Evolutionary conservation across 2,329 filamentous ascomycete genomes (phyloP), one percentile per base, ranked within the genome.

Genomic region (Aspergillus aculeatinus): DNA sequence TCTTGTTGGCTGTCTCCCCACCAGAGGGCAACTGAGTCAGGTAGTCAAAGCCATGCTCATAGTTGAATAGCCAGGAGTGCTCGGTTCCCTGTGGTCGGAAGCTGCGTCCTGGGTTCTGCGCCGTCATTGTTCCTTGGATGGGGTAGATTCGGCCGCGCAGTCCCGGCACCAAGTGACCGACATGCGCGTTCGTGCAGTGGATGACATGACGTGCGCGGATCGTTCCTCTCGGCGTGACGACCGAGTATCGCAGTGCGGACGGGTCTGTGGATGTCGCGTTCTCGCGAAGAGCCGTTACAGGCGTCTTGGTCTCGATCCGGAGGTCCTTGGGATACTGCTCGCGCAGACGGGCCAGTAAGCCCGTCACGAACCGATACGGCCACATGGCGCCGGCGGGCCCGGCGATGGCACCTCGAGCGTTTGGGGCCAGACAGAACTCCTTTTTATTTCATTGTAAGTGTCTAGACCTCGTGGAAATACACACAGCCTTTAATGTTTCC

Each of bases 131-230:
- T 0, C 77, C 77, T 4, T 77, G 72, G 1, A 76, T 61, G 0
- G 78, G 76, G 52, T 73, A 77, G 5, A 80, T 58, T 9, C 68
- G 67, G 7, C 77, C 77, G 5, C 71, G 66, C 4, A 81, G 67
- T 0, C 65, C 77, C 0, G 84, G 83, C 2, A 87, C 66, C 1
- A 87, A 78, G 54, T 84, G 79, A 0, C 79, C 70, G 0, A 81
- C 77, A 63, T 82, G 82, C 5, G 76, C 83, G 62, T 88, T 87
- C 1, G 84, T 87, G 7, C 83, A 82, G 63, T 88, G 83, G 2
- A 87, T 76, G 1, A 88, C 74, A 55, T 87, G 80, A 0, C 74
- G 73, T 7, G 83, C 76, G 3, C 67, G 69, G 35, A 87, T 74
- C 0, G 48, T 63, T 2, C 83, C 83, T 6, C 80, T 73, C 0